phyloP scores from a whole-genome alignment of 768 basidiomycete species.

The Macrolepiota fuliginosa region DNA sequence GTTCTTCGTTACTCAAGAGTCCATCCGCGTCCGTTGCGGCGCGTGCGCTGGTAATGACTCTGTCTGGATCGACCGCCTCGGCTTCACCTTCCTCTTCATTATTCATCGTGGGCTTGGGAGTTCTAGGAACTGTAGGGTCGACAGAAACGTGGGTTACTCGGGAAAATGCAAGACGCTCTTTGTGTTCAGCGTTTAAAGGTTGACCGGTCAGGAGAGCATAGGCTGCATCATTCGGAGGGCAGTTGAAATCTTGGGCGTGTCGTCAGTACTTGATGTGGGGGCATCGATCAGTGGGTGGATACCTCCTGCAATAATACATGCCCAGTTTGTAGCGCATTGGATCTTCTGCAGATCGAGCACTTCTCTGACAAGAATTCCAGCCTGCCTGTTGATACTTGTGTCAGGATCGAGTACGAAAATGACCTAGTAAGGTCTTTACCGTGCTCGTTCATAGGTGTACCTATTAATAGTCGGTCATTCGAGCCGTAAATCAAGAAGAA shows the following conservation, averaged over 20 bases:
- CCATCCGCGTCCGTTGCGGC: slow-evolving; percentile 59
- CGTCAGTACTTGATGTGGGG: not conserved
- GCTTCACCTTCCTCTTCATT: slow-evolving; percentile 45
- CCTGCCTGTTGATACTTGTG: slow-evolving; percentile 54
- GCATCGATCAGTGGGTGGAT: slow-evolving; percentile 15
- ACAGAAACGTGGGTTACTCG: slow-evolving; percentile 72
- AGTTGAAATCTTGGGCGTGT: slow-evolving; percentile 76
- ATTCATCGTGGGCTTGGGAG: slow-evolving; percentile 16
- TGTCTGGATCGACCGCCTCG: slow-evolving; percentile 62
- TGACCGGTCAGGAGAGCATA: slow-evolving; percentile 77
- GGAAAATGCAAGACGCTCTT: slow-evolving; percentile 51
- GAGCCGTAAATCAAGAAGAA: not conserved
- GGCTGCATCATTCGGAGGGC: slow-evolving; percentile 74
- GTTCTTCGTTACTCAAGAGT: slow-evolving; percentile 57
- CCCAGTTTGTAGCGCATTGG: slow-evolving; percentile 54
- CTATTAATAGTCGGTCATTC: slow-evolving; percentile 29
- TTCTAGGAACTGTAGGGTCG: slow-evolving; percentile 51
- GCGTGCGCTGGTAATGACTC: slow-evolving; percentile 73
- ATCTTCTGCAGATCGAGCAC: slow-evolving; percentile 49
- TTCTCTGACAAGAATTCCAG: slow-evolving; percentile 69
- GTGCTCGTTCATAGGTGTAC: slow-evolving; percentile 81
- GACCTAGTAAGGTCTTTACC: slow-evolving; percentile 37
- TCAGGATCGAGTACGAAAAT: not conserved
- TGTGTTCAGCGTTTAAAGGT: slow-evolving; percentile 52
- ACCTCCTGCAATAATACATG: slow-evolving; percentile 86